Percentiles rank a stretch among this genome's conserved stretches.
phyloP scores from a whole-genome alignment of 805 yeast genomes.

The Suhomyces sp. region DNA sequence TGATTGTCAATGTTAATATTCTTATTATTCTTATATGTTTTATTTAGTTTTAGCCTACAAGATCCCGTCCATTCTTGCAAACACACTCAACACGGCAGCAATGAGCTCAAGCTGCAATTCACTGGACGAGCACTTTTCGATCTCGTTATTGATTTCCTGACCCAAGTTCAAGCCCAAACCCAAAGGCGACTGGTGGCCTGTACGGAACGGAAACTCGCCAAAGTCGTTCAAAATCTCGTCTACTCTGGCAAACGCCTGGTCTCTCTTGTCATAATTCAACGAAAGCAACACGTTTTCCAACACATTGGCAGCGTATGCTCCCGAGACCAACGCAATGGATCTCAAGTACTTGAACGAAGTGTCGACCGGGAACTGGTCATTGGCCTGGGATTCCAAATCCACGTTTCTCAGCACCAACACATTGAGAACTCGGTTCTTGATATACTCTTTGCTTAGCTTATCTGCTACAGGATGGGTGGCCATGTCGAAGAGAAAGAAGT shows the following conservation, averaged over 20 bases:
- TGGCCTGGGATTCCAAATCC: conserved; percentile 42
- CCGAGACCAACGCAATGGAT: conserved; percentile 77
- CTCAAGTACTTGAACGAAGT: conserved; percentile 71
- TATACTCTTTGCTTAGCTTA: conserved; percentile 74
- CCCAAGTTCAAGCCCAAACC: conserved; percentile 73
- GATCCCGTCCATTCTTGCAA: conserved; percentile 88
- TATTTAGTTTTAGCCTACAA: conserved; percentile 37
- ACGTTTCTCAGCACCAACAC: conserved; percentile 72
- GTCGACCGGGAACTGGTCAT: conserved; percentile 63
- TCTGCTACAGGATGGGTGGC: conserved; percentile 97
- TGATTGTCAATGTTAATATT: no score
- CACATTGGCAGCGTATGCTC: conserved; percentile 94
- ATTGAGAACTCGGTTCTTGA: conserved; percentile 67
- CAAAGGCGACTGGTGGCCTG: conserved; percentile 51
- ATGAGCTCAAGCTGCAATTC: conserved; percentile 81
- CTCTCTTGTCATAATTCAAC: conserved; percentile 82
- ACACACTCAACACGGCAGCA: conserved; percentile 89
- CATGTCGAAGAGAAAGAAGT: conserved; percentile 93
- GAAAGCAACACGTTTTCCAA: conserved; percentile 81
- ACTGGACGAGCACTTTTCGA: conserved; percentile 44
- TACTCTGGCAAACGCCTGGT: conserved; percentile 89
- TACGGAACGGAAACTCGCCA: conserved; percentile 78
- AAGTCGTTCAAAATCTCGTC: conserved; percentile 83
- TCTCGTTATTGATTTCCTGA: conserved; percentile 51
- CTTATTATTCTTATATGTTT: no score